Evolutionary conservation across 306 rosid genomes (phyloP).

Genomic region (Mucuna pruriens): DNA sequence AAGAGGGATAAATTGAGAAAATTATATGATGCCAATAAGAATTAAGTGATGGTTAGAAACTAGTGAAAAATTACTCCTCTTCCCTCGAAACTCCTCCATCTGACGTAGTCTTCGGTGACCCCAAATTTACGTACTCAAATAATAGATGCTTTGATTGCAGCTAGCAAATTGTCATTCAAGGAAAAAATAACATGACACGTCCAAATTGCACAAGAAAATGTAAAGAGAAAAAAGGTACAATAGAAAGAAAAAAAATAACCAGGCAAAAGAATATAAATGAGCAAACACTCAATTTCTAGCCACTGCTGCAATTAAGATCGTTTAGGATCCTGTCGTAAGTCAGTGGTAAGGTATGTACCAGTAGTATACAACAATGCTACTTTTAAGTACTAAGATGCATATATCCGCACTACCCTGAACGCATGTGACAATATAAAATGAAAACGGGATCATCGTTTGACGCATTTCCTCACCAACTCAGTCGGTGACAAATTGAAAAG

Average conservation of each 20-base stretch:
- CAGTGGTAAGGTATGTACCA: slow-evolving; percentile 39
- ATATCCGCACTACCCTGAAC: slow-evolving; percentile 45
- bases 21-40: neutral
- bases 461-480: slow-evolving; percentile 35
- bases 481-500: slow-evolving; percentile 22
- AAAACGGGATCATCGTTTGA: slow-evolving; percentile 18
- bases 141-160: neutral
- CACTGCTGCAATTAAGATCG: slow-evolving; percentile 44
- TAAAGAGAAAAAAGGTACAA: neutral
- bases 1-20: neutral
- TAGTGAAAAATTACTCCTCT: neutral
- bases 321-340: slow-evolving; percentile 32
- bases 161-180: neutral
- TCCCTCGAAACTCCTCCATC: neutral
- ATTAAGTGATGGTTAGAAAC: neutral
- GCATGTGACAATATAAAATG: slow-evolving; percentile 29
- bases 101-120: neutral
- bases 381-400: slow-evolving; percentile 44
- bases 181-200: neutral
- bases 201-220: neutral
- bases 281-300: slow-evolving; percentile 40
- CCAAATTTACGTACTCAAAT: neutral
- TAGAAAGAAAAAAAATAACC: neutral
- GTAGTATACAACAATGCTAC: slow-evolving; percentile 57
- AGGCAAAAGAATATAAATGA: slow-evolving; percentile 42